Conservation (phyloP, 108 stramenopile genomes). For the Cyclostephanos tholiformis region DNA sequence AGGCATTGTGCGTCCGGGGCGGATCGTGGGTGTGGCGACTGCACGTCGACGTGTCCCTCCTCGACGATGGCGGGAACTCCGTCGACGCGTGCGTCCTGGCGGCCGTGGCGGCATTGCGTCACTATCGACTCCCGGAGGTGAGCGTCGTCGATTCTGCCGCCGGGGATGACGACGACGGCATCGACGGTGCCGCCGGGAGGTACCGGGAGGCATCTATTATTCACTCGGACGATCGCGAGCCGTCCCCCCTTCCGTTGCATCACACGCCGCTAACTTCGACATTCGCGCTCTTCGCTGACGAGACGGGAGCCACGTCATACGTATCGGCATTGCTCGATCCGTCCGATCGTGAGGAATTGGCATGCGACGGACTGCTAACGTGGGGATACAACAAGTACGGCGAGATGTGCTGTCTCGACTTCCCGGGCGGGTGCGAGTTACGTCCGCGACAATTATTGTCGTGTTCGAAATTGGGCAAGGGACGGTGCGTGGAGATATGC, state of each 20-base stretch:
- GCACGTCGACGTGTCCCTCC: conserved; percentile 66
- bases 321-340: conserved; percentile 79
- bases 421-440: conserved; percentile 79
- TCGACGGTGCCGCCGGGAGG: background rate
- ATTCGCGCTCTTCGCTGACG: conserved; percentile 86
- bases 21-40: conserved; percentile 92
- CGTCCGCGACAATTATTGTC: conserved; percentile 53
- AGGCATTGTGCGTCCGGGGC: conserved; percentile 84
- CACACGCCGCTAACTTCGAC: conserved; percentile 91
- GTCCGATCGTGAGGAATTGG: conserved; percentile 81
- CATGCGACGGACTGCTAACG: conserved; percentile 73
- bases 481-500: conserved; percentile 58
- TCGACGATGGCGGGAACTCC: conserved; percentile 88
- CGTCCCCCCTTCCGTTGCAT: conserved; percentile 90
- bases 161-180: conserved; percentile 23
- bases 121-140: conserved; percentile 87
- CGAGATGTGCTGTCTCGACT: conserved; percentile 87
- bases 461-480: conserved; percentile 56
- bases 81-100: conserved; percentile 88
- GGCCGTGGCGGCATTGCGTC: conserved; percentile 88
- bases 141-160: conserved; percentile 33
- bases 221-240: conserved; percentile 86
- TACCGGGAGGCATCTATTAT: conserved; percentile 56
- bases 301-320: conserved; percentile 44
- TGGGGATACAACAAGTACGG: conserved; percentile 86